Conservation (phyloP, 177 flowering plant species). For the Viscum album region DNA sequence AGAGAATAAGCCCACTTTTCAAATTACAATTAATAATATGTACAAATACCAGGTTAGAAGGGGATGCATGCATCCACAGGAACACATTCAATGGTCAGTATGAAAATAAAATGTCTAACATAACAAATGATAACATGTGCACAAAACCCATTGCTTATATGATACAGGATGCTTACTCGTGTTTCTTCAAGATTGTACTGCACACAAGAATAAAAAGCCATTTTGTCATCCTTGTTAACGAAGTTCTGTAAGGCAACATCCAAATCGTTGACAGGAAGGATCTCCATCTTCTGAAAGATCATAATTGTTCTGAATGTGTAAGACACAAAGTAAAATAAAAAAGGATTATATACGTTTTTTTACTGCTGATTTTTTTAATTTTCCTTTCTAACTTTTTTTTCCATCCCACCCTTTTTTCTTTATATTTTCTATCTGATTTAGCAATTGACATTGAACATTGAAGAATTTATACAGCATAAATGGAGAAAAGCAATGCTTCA, state of each 20-base stretch:
- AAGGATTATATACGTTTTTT: neutral
- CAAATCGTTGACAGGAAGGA: conserved; percentile 89
- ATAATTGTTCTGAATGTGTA: neutral
- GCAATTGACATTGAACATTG: too few species aligned
- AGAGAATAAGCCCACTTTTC: neutral
- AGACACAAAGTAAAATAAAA: neutral
- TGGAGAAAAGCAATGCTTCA: neutral
- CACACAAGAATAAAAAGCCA: conserved; percentile 74
- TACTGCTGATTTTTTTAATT: neutral
- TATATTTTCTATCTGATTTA: too few species aligned
- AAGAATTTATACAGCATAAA: neutral
- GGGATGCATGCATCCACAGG: neutral
- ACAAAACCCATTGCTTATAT: neutral
- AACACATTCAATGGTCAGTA: neutral
- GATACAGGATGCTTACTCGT: conserved; percentile 44
- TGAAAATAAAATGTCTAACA: neutral
- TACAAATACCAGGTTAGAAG: neutral
- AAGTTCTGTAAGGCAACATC: conserved; percentile 86
- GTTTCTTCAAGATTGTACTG: conserved; percentile 86
- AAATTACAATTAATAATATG: neutral
- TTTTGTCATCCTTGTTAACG: conserved; percentile 93
- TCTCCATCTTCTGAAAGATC: conserved; percentile 87
- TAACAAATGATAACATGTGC: neutral
- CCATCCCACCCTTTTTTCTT: too few species aligned
- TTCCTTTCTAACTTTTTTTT: too few species aligned